phyloP scores from a whole-genome alignment of 2,329 filamentous ascomycete species.

The Fusarium kyushuense region DNA sequence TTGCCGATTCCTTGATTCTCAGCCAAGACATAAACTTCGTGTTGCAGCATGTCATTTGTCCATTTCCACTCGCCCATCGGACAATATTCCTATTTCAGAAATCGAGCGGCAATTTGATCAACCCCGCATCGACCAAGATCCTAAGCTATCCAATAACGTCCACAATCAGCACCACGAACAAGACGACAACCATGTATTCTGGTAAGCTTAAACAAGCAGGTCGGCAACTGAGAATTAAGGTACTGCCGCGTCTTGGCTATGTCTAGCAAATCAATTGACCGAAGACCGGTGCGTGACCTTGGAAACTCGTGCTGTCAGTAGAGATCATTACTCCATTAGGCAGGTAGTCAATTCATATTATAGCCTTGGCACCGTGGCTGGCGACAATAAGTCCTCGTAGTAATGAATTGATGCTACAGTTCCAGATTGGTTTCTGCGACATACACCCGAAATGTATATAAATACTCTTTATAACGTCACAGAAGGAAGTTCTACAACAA shows the following conservation, averaged over 20 bases:
- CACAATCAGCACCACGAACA: conserved; percentile 16
- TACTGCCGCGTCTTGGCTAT: background rate
- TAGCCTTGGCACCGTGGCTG: conserved; percentile 1
- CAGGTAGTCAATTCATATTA: conserved; percentile 16
- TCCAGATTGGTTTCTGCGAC: background rate
- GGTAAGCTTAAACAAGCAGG: conserved; percentile 16
- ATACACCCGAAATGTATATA: conserved; percentile 6
- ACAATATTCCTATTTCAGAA: conserved; percentile 20
- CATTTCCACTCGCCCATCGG: conserved; percentile 4
- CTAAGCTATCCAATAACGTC: conserved; percentile 24
- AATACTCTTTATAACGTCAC: conserved; percentile 7
- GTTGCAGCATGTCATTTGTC: conserved; percentile 10
- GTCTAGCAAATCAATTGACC: conserved; percentile 26
- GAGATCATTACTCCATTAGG: conserved; percentile 36
- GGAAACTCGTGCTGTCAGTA: background rate
- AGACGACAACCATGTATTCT: conserved; percentile 21
- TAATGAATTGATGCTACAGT: background rate
- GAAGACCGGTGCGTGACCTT: conserved; percentile 24
- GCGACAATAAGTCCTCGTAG: background rate
- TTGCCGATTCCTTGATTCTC: conserved; percentile 5
- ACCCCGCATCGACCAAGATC: conserved; percentile 24
- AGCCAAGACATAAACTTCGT: background rate
- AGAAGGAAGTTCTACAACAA: background rate
- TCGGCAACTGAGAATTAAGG: background rate
- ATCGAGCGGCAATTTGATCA: conserved; percentile 3